Percentiles rank a stretch among this genome's conserved stretches.
Conservation (phyloP, 1,284 basidiomycete species). For the Anthracocystis walkeri region DNA sequence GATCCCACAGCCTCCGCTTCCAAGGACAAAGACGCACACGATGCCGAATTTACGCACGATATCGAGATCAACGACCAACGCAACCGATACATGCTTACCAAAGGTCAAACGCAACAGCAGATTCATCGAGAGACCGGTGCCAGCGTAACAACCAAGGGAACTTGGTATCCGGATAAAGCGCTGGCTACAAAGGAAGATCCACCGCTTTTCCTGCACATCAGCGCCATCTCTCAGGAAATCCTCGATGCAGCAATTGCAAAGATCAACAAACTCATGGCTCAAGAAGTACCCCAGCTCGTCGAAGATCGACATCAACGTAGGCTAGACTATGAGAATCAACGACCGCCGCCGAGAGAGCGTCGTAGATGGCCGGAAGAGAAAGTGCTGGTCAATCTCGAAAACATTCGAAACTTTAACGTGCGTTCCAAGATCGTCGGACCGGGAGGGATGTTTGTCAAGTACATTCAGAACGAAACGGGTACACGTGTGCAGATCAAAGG, state of each 20-base stretch:
- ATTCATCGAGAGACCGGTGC: conserved; percentile 73
- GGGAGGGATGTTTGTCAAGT: conserved; percentile 90
- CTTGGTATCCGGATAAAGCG: conserved; percentile 77
- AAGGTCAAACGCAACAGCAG: conserved; percentile 89
- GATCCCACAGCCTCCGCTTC: conserved; percentile 50
- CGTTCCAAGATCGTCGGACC: conserved; percentile 97
- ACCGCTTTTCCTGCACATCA: conserved; percentile 92
- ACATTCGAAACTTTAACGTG: conserved; percentile 94
- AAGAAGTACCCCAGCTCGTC: conserved; percentile 72
- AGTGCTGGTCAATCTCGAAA: conserved; percentile 82
- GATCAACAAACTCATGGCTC: conserved; percentile 88
- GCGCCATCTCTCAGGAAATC: conserved; percentile 82
- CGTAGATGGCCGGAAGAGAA: conserved; percentile 64
- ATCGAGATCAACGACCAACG: conserved; percentile 97
- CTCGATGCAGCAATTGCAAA: conserved; percentile 82
- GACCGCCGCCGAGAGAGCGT: conserved; percentile 45
- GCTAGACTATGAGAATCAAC: conserved; percentile 54
- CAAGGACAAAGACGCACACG: conserved; percentile 76
- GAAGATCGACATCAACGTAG: conserved; percentile 62
- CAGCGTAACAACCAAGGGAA: conserved; percentile 72
- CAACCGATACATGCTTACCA: conserved; percentile 95
- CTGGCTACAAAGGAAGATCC: conserved; percentile 62
- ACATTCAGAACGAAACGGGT: conserved; percentile 95
- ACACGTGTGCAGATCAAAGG: conserved; percentile 99
- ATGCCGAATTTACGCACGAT: conserved; percentile 87